Base-by-base conservation (phyloP, 805 yeast genomes). In the Candida sithepensis region DNA sequence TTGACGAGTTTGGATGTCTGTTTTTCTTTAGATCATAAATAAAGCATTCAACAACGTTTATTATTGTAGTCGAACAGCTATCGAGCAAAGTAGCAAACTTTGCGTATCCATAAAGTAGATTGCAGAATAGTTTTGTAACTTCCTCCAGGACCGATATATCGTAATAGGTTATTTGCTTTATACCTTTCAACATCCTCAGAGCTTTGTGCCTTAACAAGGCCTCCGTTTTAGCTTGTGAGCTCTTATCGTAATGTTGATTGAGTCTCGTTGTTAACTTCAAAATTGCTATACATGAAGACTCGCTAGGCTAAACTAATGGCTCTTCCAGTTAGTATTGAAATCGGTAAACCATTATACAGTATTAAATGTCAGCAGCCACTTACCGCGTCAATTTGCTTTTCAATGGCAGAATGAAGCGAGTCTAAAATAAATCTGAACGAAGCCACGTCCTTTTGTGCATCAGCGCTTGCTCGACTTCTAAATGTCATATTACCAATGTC, bases 231-330 rank as follows among this genome's bases (percentile, higher is more conserved):
- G 37, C 22, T 22, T 46, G 44, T 3, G 54, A 43, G 20, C 50
- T 53, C 2, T 52, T 20, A 1, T 51, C 26, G 40, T 49, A 57
- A 44, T 50, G 47, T 42, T 55, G 55, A 37, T 55, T 57, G 22
- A 57, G 34, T 43, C 51, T 50, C 46, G 47, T 47, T 19, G 55
- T 18, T 1, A 54, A 46, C n/a, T 24, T 48, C 19, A 43, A 34
- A 8, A 55, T 40, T 3, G 50, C 55, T 2, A 30, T 10, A 6
- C 50, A 49, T 3, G 49, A 42, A 2, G 34, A 23, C 21, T 55
- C 60, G 42, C 53, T 50, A 39, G 52, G 47, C 55, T 51, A 16
- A 7, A 19, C n/a, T 8, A 4, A 18, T 41, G 12, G 16, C 8
- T 10, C 34, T 6, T 12, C n/a, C n/a, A 30, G 34, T 30, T 30